Evolutionary conservation across 768 basidiomycete species (phyloP).

Genomic region (Agaricus blazei): DNA sequence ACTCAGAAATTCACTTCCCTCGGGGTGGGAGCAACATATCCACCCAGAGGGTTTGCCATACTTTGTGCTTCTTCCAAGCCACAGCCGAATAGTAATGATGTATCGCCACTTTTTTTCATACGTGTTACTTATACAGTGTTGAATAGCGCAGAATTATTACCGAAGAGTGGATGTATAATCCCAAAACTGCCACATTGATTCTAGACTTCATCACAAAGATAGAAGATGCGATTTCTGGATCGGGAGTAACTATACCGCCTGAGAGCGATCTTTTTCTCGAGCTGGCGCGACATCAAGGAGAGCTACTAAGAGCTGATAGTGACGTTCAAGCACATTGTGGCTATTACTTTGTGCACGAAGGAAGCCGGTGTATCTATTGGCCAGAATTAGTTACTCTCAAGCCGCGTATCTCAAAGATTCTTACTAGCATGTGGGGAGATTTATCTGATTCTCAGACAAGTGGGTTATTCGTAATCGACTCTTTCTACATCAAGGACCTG

Average conservation of each 20-base stretch:
- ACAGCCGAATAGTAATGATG: too few relatives aligned
- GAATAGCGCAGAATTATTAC: too few relatives aligned
- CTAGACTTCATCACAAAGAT: neutral
- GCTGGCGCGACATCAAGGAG: neutral
- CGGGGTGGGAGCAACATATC: neutral
- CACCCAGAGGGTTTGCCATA: neutral
- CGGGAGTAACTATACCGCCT: neutral
- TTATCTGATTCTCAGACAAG: neutral
- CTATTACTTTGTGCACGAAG: constrained; percentile 3
- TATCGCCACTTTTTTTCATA: too few relatives aligned
- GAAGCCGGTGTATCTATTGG: constrained; percentile 1
- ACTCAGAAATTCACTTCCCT: too few relatives aligned
- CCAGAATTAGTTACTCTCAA: neutral
- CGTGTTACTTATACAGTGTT: too few relatives aligned
- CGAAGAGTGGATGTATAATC: neutral
- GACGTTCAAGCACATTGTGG: neutral
- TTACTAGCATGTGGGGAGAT: neutral
- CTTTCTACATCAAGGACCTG: too few relatives aligned
- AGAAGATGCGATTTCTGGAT: neutral
- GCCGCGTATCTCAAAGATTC: neutral
- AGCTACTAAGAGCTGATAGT: neutral
- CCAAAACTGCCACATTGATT: neutral
- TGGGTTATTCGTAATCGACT: neutral
- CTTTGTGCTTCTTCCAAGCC: too few relatives aligned
- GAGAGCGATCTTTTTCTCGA: constrained; percentile 6